A percentile compares a stretch with the other conserved stretches of the same genome.
Evolutionary conservation across 2,329 filamentous ascomycete species (phyloP).

Genomic region (Lasiodiplodia gonubiensis): DNA sequence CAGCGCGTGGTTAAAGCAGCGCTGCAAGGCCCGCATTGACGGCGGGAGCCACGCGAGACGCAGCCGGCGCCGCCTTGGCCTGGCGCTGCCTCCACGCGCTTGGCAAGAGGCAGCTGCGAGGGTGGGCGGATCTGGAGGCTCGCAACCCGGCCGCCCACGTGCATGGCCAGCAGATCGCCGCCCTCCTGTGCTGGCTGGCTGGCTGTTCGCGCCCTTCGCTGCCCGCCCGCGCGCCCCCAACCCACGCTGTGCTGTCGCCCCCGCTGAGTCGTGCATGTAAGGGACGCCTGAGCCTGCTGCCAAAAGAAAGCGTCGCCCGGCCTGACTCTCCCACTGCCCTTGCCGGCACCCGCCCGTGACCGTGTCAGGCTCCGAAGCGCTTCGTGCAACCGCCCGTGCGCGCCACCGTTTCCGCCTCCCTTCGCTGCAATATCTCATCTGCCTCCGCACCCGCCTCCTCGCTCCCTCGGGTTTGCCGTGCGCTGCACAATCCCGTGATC

Average conservation of each 20-base stretch:
- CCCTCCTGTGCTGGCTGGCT: not conserved
- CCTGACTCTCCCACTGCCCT: conserved; percentile 9
- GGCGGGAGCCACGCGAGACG: conserved; percentile 20
- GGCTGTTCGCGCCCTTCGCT: conserved; percentile 3
- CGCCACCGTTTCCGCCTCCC: conserved; percentile 29
- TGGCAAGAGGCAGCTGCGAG: conserved; percentile 7
- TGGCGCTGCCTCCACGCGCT: conserved; percentile 6
- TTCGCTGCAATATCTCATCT: conserved; percentile 21
- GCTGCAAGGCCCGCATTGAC: conserved; percentile 17
- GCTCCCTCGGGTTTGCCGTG: conserved; percentile 9
- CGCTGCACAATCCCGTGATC: conserved; percentile 6
- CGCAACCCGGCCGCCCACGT: conserved; percentile 25
- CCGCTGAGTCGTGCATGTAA: conserved; percentile 25
- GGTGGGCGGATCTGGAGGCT: conserved; percentile 16
- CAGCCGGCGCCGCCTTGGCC: not conserved
- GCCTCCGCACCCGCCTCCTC: conserved; percentile 6
- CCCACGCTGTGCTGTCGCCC: conserved; percentile 21
- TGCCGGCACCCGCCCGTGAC: conserved; percentile 28
- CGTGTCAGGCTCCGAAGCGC: conserved; percentile 24
- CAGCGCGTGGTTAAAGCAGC: conserved; percentile 23
- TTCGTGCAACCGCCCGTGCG: conserved; percentile 27
- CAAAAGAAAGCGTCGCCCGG: conserved; percentile 12
- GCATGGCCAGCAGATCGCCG: conserved; percentile 11
- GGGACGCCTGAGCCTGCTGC: conserved; percentile 23
- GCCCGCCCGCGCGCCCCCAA: conserved; percentile 18